Evolutionary conservation across 768 basidiomycete species (phyloP), one percentile per base, ranked within the genome.

Genomic region (Gymnopilus dilepis): DNA sequence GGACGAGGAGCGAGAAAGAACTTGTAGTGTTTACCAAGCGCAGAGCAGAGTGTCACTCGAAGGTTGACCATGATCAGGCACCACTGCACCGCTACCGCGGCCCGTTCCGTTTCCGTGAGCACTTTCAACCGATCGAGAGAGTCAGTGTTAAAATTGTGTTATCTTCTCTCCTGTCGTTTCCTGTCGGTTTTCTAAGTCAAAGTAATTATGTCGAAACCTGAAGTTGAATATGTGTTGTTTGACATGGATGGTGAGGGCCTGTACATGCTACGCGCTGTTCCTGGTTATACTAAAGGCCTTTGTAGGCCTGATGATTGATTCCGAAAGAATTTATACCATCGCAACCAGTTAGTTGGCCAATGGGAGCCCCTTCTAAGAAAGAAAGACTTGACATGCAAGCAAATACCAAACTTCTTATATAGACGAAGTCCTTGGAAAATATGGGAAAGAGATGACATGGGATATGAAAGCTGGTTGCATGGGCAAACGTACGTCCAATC

Each of bases 381-480:
- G n/a, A n/a, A n/a, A n/a, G n/a, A n/a, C n/a, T 30, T 47, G 17
- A 38, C 30, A 12, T 53, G 62, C 24, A 37, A 28, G 33, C 24
- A 19, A 30, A 31, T 58, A 56, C 33, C 21, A 33, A 47, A 24
- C 9, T 56, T 33, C 28, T 17, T 62, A 47, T 19, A 40, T 56
- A 90, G 92, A 94, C 76, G 81, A 85, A 26, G 88, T 94, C 53
- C 84, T 96, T 19, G 84, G 80, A 17, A 80, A 78, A 11, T 88
- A 89, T 68, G 92, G 91, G 26, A 87, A 86, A 62, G 76, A 84
- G 63, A 91, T 95, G 89, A 91, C 90, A 3, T 94, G 92, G 92
- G 88, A 91, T 59, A 92, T 94, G 59, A 94, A 94, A 70, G 87
- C 90, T n/a, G 90, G 89, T 0, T 84, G 90, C 59, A 95, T 94